phyloP scores from a whole-genome alignment of 2,329 filamentous ascomycete species.

The Diaporthe australafricana region DNA sequence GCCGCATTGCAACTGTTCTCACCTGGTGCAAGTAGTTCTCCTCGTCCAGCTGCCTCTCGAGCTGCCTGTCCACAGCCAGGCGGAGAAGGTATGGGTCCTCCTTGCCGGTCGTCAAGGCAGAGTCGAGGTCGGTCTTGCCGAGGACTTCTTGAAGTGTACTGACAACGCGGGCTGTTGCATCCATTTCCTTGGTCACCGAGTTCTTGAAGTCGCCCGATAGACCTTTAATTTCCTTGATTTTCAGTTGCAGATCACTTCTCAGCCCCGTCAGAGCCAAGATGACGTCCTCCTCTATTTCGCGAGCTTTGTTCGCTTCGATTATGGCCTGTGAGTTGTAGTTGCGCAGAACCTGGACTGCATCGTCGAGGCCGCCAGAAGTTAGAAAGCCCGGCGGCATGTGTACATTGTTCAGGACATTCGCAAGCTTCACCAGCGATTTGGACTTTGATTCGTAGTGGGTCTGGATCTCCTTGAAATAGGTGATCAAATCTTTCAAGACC shows the following conservation, averaged over 20 bases:
- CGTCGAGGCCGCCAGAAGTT: conserved; percentile 83
- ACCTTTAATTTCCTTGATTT: conserved; percentile 98
- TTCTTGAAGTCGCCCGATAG: conserved; percentile 97
- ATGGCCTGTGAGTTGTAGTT: conserved; percentile 86
- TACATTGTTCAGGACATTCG: conserved; percentile 86
- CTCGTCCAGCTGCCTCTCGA: conserved; percentile 94
- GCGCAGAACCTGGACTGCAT: conserved; percentile 84
- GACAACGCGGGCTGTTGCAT: conserved; percentile 82
- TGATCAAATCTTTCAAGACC: conserved; percentile 91
- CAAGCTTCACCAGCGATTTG: conserved; percentile 85
- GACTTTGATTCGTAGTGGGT: conserved; percentile 86
- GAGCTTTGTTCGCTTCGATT: conserved; percentile 85
- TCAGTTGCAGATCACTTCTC: conserved; percentile 88
- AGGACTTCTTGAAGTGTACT: conserved; percentile 84
- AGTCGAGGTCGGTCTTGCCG: conserved; percentile 82
- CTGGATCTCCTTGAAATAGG: conserved; percentile 94
- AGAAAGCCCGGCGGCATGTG: conserved; percentile 81
- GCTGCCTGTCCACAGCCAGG: conserved; percentile 86
- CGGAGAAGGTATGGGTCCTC: conserved; percentile 92
- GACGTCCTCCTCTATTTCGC: conserved; percentile 91
- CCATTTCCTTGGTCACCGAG: conserved; percentile 94
- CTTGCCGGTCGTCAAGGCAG: conserved; percentile 81
- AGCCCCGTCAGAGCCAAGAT: conserved; percentile 88
- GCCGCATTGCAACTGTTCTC: conserved; percentile 47
- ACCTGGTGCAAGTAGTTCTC: conserved; percentile 97